Base-by-base conservation (phyloP, 495 filamentous ascomycete genomes). In the Pyronema omphalodes region DNA sequence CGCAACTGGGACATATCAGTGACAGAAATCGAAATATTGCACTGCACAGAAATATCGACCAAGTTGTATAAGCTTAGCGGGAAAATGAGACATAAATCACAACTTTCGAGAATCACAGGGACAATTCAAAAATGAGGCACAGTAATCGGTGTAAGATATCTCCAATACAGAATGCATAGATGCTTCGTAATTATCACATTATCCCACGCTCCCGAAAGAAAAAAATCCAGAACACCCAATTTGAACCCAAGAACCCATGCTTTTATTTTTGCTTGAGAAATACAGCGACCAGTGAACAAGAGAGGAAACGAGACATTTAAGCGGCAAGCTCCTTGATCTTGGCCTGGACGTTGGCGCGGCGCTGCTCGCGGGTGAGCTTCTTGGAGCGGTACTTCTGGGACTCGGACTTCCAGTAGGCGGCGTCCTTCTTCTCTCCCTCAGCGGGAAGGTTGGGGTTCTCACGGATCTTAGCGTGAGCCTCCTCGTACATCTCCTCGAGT, bases 401-500 rank as follows among this genome's bases (percentile, higher is more conserved):
- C 83, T 95, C 88, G 65, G 76, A 75, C 85, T 96, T 99, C 80
- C 82, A 94, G 75, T 94, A 77, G 60, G 85, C 91, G 83, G 94
- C 94, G 73, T 70, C 76, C 86, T 94, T 95, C 79, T 87, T 84
- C 69, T 76, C 64, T 36, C 76, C 87, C 67, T 88, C 85, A 58
- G 77, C 80, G 78, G 89, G 88, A 81, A 94, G 93, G 76, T 82
- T 91, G 68, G 91, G 91, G 72, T 96, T 83, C 76, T 88, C 93
- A 62, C 91, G 88, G 77, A 99, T 99, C 68, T 82, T 81, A 71
- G 84, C 82, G 80, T 99, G 93, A 55, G 88, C 89, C 69, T 95
- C 86, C 48, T 73, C 65, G 77, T 96, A 99, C 67, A 96, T 71
- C 62, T 99, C 93, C 85, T 99, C 91, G 46, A 99, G 76, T 59